Base-by-base conservation (phyloP, 345 rosid species). In the Salix viminalis region DNA sequence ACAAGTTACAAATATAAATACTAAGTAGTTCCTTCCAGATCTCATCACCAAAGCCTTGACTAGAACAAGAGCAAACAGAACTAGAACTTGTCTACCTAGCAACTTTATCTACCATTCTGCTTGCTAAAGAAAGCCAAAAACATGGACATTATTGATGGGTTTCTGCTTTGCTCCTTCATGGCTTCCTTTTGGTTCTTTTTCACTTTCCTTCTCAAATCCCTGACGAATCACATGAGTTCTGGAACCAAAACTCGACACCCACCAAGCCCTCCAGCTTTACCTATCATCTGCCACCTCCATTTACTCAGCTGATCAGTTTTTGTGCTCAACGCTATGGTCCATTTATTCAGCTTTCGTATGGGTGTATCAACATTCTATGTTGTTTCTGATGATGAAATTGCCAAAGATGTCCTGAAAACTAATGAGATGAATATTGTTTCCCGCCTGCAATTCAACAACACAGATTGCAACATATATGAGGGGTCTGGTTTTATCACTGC, bases 281-380 rank as follows among this genome's bases (percentile, higher is more conserved):
- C 89, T 42, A 65, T 88, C 75, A 69, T 86, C 58, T 87, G 89
- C 67, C 89, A 84, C 77, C 82, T 87, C 24, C 82, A 81, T 76
- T 85, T 83, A 19, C 41, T 30, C 30, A 41, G 68, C 32, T 65
- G n/a, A n/a, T n/a, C 68, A 0, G 41, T 30, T 65, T 30, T 30
- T 30, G 32, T 30, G 67, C 67, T 30, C 34, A 24, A 12, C 32
- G 36, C 19, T 15, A 65, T 65, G 68, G 66, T 11, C 66, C 66
- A n/a, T 62, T 62, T 3, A 12, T 62, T 62, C 66, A 62, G 66
- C 66, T 62, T 62, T 10, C 36, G 66, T 12, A 23, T 62, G 36
- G 66, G 66, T 26, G 66, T 26, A n/a, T 62, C 36, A 1, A 28
- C 26, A 23, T 62, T 18, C 36, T 62, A 62, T 65, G 44, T 50